Evolutionary conservation across 2,329 filamentous ascomycete species (phyloP), one percentile per base, ranked within the genome.

Genomic region (Talaromyces sp.): DNA sequence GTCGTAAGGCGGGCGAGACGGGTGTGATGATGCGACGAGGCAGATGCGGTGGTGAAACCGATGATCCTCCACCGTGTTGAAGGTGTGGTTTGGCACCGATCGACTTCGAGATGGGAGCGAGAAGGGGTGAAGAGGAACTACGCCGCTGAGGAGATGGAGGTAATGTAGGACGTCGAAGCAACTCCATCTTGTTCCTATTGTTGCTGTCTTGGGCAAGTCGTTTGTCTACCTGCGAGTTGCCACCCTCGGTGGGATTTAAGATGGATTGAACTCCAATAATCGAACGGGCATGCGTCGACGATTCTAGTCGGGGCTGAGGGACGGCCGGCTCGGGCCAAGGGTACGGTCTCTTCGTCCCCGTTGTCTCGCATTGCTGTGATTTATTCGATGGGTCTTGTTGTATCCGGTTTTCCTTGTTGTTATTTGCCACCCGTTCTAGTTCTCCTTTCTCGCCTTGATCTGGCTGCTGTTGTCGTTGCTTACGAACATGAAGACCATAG

Each of bases 211-310:
- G 57, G 41, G 28, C 60, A 65, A n/a, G 62, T 36, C n/a, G 59
- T 41, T 46, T 56, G 52, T 8, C 36, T 6, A 39, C 7, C 37
- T 54, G 35, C 35, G 41, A 39, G 35, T 53, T 58, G 31, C 65
- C 53, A 53, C 69, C 68, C 21, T 68, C 61, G 5, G 72, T 66
- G 10, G 70, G 72, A 50, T 76, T 76, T 60, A 76, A 61, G 57
- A 76, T 76, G 10, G 73, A 66, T 58, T 73, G 72, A n/a, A 76
- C 71, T 9, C 70, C 73, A 50, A 75, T 71, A 60, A 75, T 71
- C 25, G 72, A 69, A 40, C 73, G 70, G 43, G 69, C 66, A 43
- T 67, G 65, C 6, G 64, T 60, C 15, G 66, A 61, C 19, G 52
- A 50, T 48, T 67, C 66, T 61, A 72, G 51, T 11, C 70, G 68